Conservation (phyloP, 306 rosid genomes). For the Lotus japonicus region DNA sequence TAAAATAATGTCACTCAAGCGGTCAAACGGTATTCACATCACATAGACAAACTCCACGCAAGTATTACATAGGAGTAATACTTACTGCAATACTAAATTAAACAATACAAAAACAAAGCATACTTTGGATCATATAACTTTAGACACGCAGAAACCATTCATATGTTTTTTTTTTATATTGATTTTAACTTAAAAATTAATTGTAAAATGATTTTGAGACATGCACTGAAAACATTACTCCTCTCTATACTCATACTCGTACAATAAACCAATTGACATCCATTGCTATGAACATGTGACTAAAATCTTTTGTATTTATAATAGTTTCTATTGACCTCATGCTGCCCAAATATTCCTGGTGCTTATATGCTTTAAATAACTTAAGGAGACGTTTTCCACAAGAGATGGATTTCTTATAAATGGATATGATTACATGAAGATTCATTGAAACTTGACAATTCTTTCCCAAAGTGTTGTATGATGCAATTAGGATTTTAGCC, state of each 20-base stretch:
- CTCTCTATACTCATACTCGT: not conserved
- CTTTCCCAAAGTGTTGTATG: not conserved
- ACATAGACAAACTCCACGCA: too few species aligned
- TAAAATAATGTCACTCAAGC: too few species aligned
- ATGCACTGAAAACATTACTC: too few species aligned
- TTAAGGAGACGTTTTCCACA: conserved; percentile 15
- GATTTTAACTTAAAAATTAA: too few species aligned
- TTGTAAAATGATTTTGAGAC: too few species aligned
- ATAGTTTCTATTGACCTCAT: not conserved
- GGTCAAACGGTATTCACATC: too few species aligned
- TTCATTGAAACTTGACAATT: conserved; percentile 14
- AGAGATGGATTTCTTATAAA: conserved; percentile 8
- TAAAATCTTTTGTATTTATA: not conserved
- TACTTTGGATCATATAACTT: too few species aligned
- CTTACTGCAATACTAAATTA: too few species aligned
- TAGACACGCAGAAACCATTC: too few species aligned
- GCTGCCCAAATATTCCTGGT: not conserved
- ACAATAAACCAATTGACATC: not conserved
- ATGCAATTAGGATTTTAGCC: conserved; percentile 13
- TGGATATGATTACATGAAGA: conserved; percentile 22
- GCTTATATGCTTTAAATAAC: conserved; percentile 1
- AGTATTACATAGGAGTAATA: too few species aligned
- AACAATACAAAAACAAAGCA: too few species aligned
- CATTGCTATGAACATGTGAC: conserved; percentile 1
- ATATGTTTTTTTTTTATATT: too few species aligned